Base-by-base conservation (phyloP, 345 rosid genomes). In the Lepidium aucheri region DNA sequence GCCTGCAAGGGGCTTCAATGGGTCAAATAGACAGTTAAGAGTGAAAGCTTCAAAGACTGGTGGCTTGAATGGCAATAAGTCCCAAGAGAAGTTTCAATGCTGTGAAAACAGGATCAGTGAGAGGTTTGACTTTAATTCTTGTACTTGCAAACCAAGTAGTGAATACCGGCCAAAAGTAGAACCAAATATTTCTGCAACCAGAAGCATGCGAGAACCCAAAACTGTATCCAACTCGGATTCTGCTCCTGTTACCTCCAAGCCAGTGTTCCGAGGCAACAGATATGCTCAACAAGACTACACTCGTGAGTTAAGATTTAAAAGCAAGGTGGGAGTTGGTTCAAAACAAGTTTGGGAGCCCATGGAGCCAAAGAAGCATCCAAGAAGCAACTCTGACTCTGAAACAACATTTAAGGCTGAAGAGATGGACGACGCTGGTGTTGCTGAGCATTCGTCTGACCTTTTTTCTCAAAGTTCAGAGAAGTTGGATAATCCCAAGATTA, bases 261-360 rank as follows among this genome's bases (percentile, higher is more conserved):
- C 84, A 63, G 85, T 84, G 63, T 76, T 83, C 69, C 83, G 82
- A 24, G 82, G 82, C 53, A 84, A 69, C 77, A 89, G 81, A 78
- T 82, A 84, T 66, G 65, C 55, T 69, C 95, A 78, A 58, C 67
- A 60, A 41, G 89, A 85, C 36, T 80, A 67, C 65, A 33, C 62
- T 20, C 89, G 22, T 20, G 22, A 85, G 47, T 56, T 80, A 74
- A 85, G 90, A 74, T 68, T 76, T 57, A 87, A 80, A 81, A 78
- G 69, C 78, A 91, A 80, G 76, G 66, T 43, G 62, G 58, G 67
- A 11, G 34, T 33, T 6, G 73, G 74, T 55, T 49, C 73, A 39
- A 87, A 82, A 79, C 76, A 92, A 73, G 95, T 92, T 38, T 89
- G 93, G 98, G 98, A 89, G 79, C 91, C 91, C 5, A 68, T 80